Conservation (phyloP, 148 eudicot genomes). For the Cornus controversa region DNA sequence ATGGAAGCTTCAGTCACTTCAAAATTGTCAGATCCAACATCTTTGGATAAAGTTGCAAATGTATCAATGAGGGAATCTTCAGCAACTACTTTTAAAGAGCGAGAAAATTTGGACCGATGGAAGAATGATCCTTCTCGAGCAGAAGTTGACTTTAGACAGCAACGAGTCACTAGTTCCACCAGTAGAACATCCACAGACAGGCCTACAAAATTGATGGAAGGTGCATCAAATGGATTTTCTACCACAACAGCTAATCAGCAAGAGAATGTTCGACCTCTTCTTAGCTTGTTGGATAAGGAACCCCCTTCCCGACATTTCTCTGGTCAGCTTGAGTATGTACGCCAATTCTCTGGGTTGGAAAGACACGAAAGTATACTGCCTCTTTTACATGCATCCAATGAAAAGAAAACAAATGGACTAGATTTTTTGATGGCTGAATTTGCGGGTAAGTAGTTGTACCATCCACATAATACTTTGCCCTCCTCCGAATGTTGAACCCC, state of each 20-base stretch:
- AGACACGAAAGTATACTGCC: slow-evolving; percentile 83
- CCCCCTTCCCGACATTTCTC: slow-evolving; percentile 91
- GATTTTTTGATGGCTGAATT: slow-evolving; percentile 93
- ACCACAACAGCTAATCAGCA: slow-evolving; percentile 52
- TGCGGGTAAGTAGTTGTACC: slow-evolving; percentile 51
- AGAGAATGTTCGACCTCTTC: slow-evolving; percentile 83
- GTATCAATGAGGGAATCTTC: slow-evolving; percentile 37
- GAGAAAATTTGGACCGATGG: slow-evolving; percentile 36
- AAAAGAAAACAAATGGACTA: slow-evolving; percentile 75
- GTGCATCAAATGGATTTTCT: slow-evolving; percentile 53
- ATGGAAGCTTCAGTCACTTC: slow-evolving; percentile 51
- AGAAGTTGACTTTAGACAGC: slow-evolving; percentile 60
- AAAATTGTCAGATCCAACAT: slow-evolving; percentile 41
- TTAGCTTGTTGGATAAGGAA: slow-evolving; percentile 91
- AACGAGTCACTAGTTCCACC: slow-evolving; percentile 38
- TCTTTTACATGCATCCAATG: slow-evolving; percentile 74
- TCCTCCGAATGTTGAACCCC: neutral
- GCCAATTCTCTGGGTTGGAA: slow-evolving; percentile 73
- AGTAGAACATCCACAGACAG: slow-evolving; percentile 58
- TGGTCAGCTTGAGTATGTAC: slow-evolving; percentile 85
- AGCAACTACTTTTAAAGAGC: slow-evolving; percentile 21
- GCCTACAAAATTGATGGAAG: slow-evolving; percentile 49
- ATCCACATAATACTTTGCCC: neutral
- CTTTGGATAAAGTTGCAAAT: slow-evolving; percentile 51
- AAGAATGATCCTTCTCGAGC: slow-evolving; percentile 47